Evolutionary conservation across 2,329 filamentous ascomycete genomes (phyloP).

Genomic region (Ceratocystis colombiana): DNA sequence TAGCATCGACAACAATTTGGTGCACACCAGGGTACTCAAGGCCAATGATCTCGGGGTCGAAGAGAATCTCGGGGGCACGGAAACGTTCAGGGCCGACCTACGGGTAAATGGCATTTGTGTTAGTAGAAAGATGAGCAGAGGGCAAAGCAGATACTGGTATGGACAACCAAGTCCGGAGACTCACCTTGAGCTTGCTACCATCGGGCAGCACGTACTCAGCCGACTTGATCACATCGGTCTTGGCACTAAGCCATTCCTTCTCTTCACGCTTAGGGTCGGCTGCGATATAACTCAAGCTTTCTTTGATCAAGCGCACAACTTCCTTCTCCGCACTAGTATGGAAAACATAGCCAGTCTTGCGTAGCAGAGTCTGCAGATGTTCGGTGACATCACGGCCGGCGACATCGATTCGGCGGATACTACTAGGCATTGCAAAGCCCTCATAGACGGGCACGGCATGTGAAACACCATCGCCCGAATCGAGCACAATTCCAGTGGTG

Average conservation of each 20-base stretch:
- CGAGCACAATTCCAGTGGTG: slow-evolving; percentile 90
- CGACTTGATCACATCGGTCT: slow-evolving; percentile 65
- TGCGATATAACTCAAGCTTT: slow-evolving; percentile 85
- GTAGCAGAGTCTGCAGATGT: slow-evolving; percentile 77
- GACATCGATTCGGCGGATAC: slow-evolving; percentile 90
- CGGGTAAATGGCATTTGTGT: slow-evolving; percentile 21
- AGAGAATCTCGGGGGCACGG: slow-evolving; percentile 90
- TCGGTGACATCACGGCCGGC: slow-evolving; percentile 94
- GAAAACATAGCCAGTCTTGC: slow-evolving; percentile 89
- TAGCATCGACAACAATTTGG: slow-evolving; percentile 94
- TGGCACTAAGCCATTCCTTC: slow-evolving; percentile 82
- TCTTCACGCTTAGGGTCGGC: slow-evolving; percentile 86
- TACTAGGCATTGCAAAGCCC: slow-evolving; percentile 91
- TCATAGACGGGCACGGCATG: slow-evolving; percentile 97
- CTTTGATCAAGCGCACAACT: slow-evolving; percentile 95
- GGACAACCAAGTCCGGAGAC: slow-evolving; percentile 14
- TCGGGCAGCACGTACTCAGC: slow-evolving; percentile 86
- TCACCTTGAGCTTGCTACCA: slow-evolving; percentile 81
- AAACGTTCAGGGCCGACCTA: slow-evolving; percentile 89
- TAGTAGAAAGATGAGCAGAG: background rate
- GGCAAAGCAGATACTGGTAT: background rate
- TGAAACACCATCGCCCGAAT: slow-evolving; percentile 91
- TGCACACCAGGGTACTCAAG: slow-evolving; percentile 95
- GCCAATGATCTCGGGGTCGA: slow-evolving; percentile 93
- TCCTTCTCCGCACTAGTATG: slow-evolving; percentile 99